Conservation (phyloP, 225 moss, liverwort and hornwort genomes). For the Thuidium tamariscinum region DNA sequence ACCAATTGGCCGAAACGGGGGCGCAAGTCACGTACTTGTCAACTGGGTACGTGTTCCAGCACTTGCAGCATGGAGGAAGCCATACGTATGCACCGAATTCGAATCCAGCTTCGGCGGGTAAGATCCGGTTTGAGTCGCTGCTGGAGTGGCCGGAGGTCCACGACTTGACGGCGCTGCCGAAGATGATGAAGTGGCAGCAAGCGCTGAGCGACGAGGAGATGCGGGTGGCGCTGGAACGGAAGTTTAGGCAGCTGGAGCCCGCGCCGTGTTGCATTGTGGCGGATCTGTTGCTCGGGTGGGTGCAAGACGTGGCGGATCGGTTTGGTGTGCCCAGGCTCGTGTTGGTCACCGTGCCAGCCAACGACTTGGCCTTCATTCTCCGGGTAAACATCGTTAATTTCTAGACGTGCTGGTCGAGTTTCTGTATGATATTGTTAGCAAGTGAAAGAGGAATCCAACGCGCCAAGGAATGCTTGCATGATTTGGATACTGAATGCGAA, state of each 20-base stretch:
- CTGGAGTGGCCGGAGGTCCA: background rate
- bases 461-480: background rate
- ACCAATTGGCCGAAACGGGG: background rate
- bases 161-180: background rate
- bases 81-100: background rate
- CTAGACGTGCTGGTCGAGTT: background rate
- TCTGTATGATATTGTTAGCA: background rate
- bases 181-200: background rate
- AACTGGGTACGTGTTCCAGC: constrained; percentile 11
- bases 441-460: background rate
- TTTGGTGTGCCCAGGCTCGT: constrained; percentile 7
- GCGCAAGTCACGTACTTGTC: constrained; percentile 3
- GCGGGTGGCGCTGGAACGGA: background rate
- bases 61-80: background rate
- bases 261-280: constrained; percentile 15
- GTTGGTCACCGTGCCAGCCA: background rate
- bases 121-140: background rate
- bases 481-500: no score
- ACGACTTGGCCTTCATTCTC: constrained; percentile 3
- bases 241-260: background rate
- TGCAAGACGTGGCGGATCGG: constrained; percentile 13
- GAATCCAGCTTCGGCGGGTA: background rate
- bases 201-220: background rate
- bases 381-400: background rate
- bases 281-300: constrained; percentile 12